A percentile compares a stretch with the other conserved stretches of the same genome.
Conservation (phyloP, 2,329 filamentous ascomycete species). For the Paradendryphiella salina region DNA sequence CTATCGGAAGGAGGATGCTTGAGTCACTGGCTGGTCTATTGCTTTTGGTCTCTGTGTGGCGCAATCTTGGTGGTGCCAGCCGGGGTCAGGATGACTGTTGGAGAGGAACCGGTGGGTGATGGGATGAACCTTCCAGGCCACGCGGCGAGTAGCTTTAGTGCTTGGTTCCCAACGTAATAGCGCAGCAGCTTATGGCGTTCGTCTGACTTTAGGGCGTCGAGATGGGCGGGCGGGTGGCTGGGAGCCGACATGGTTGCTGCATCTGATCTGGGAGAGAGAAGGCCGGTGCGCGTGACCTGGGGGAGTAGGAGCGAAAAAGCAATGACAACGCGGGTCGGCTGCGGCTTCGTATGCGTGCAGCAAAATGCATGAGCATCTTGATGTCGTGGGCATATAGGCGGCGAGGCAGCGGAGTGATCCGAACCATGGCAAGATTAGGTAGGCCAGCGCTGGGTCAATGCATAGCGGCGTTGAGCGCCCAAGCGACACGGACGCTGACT, state of each 20-base stretch:
- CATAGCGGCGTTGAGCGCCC: constrained; percentile 3
- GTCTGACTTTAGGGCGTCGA: background rate
- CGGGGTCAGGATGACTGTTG: constrained; percentile 1
- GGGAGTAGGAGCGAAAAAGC: background rate
- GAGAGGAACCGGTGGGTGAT: background rate
- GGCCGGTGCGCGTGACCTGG: no score
- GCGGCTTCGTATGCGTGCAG: constrained; percentile 1
- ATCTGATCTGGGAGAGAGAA: no score
- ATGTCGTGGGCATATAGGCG: background rate
- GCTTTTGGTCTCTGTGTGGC: background rate
- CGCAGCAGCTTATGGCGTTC: constrained; percentile 4
- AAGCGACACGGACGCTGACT: constrained; percentile 20
- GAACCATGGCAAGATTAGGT: constrained; percentile 2
- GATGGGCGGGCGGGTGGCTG: background rate
- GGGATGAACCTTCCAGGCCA: constrained; percentile 3
- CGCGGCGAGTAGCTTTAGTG: constrained; percentile 1
- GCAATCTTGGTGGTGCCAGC: background rate
- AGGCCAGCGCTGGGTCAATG: constrained; percentile 9
- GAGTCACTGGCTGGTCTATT: background rate
- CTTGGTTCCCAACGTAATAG: constrained; percentile 7
- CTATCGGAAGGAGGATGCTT: background rate
- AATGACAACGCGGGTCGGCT: background rate
- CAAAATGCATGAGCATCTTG: background rate
- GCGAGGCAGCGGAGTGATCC: constrained; percentile 13
- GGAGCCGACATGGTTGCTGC: background rate